Percentiles rank a stretch among this genome's conserved stretches.
Conservation (phyloP, 192 early-diverging fungal genomes). For the Entophlyctis helioformis region DNA sequence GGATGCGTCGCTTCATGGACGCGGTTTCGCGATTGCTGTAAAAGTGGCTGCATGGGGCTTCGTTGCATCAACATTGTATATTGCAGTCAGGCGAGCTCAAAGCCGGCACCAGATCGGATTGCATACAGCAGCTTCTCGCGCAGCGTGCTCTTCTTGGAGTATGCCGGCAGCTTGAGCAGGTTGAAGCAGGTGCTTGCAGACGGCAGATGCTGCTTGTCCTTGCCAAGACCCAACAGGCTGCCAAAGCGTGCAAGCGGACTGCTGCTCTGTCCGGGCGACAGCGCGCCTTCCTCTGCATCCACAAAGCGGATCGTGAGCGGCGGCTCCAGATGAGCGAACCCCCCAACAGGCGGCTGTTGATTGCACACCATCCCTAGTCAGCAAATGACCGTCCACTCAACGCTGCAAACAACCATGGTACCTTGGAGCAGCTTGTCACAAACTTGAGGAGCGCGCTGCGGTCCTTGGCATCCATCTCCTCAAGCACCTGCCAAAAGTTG, state of each 20-base stretch:
- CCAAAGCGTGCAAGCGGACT: conserved; percentile 6
- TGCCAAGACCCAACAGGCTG: conserved; percentile 18
- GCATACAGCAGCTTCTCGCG: conserved; percentile 26
- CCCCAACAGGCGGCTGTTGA: conserved; percentile 18
- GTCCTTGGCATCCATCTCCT: conserved; percentile 13
- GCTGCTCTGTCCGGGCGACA: background rate
- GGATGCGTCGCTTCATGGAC: too few species aligned
- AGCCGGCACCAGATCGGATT: too few species aligned
- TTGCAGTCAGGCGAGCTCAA: too few species aligned
- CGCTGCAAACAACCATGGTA: conserved; percentile 1
- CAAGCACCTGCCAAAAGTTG: conserved; percentile 18
- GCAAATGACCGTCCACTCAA: background rate
- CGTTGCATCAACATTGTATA: too few species aligned
- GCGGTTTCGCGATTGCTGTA: too few species aligned
- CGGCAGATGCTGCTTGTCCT: conserved; percentile 21
- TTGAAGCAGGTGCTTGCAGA: conserved; percentile 33
- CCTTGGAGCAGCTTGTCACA: conserved; percentile 20
- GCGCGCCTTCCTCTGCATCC: conserved; percentile 8
- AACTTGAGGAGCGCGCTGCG: conserved; percentile 24
- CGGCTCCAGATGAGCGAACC: conserved; percentile 21
- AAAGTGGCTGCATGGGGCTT: too few species aligned
- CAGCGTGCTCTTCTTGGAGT: conserved; percentile 16
- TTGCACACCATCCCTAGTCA: background rate
- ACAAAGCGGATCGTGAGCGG: conserved; percentile 26
- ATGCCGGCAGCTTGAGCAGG: conserved; percentile 29